Evolutionary conservation across 2,329 filamentous ascomycete genomes (phyloP).

Genomic region (Xylaria digitata): DNA sequence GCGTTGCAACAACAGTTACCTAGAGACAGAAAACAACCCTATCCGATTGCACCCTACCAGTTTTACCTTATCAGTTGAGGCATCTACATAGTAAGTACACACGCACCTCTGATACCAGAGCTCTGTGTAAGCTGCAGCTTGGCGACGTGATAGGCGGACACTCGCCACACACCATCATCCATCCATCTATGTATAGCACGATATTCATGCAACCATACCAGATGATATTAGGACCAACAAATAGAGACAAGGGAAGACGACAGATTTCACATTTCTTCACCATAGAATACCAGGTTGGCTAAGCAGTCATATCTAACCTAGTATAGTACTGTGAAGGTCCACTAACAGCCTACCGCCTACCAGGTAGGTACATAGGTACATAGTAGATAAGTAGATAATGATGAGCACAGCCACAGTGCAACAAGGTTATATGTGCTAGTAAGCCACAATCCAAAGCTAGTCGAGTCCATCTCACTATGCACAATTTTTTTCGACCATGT

Average conservation of each 20-base stretch:
- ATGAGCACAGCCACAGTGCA: neutral
- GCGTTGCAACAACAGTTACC: too few relatives aligned
- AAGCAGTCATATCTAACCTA: too few relatives aligned
- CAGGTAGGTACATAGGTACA: neutral
- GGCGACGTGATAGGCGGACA: conserved; percentile 3
- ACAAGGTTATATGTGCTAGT: too few relatives aligned
- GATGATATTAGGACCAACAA: too few relatives aligned
- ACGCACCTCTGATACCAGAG: neutral
- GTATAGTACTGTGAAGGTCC: too few relatives aligned
- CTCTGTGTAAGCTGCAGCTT: conserved; percentile 11
- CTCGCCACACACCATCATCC: neutral
- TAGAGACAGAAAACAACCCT: too few relatives aligned
- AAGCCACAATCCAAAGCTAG: neutral
- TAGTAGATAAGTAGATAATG: neutral
- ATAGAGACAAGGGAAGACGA: too few relatives aligned
- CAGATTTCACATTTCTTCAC: too few relatives aligned
- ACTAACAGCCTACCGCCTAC: too few relatives aligned
- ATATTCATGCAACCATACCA: neutral
- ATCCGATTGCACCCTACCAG: too few relatives aligned
- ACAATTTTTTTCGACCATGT: neutral
- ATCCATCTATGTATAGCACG: neutral
- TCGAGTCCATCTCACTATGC: neutral
- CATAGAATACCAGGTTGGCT: too few relatives aligned
- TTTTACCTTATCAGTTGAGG: neutral
- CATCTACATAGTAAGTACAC: too few relatives aligned